Evolutionary conservation across 805 yeast species (phyloP).

Genomic region (Saturnispora quitensis): DNA sequence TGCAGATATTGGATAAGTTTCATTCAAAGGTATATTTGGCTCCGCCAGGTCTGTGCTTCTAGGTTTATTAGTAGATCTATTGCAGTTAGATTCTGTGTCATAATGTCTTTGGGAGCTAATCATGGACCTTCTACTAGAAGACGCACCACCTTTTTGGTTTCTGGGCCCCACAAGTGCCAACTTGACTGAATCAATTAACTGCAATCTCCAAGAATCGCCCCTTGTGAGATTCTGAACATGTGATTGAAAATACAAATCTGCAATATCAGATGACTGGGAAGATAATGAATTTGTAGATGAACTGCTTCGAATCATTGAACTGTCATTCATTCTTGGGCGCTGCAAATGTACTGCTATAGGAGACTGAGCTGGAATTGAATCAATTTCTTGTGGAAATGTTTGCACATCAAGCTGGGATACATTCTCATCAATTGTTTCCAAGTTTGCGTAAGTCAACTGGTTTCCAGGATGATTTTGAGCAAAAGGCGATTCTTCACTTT

Average conservation of each 20-base stretch:
- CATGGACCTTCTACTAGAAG: conserved; percentile 1
- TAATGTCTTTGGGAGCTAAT: conserved; percentile 1
- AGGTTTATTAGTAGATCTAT: neutral
- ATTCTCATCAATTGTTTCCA: neutral
- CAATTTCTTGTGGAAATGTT: neutral
- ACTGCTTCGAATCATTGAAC: neutral
- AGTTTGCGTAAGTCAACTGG: neutral
- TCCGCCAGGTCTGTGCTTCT: neutral
- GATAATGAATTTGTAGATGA: conserved; percentile 2
- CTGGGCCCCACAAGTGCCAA: conserved; percentile 16
- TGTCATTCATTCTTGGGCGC: neutral
- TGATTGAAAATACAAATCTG: conserved; percentile 15
- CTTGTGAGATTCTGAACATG: conserved; percentile 23
- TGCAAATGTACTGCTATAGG: neutral
- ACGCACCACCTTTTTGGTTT: conserved; percentile 1
- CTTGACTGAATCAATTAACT: conserved; percentile 26
- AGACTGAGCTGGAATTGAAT: neutral
- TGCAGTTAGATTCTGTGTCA: conserved; percentile 5
- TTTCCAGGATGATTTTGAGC: neutral
- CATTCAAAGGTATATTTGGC: neutral
- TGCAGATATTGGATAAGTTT: neutral
- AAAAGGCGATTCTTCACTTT: neutral
- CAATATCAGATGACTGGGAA: conserved; percentile 8
- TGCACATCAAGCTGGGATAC: neutral
- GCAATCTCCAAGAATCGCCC: conserved; percentile 21